These are phyloP conservation scores for Eucalyptus pauciflora DNA, from an alignment of 345 rosid species.

Conservation along the genomic window DNA sequence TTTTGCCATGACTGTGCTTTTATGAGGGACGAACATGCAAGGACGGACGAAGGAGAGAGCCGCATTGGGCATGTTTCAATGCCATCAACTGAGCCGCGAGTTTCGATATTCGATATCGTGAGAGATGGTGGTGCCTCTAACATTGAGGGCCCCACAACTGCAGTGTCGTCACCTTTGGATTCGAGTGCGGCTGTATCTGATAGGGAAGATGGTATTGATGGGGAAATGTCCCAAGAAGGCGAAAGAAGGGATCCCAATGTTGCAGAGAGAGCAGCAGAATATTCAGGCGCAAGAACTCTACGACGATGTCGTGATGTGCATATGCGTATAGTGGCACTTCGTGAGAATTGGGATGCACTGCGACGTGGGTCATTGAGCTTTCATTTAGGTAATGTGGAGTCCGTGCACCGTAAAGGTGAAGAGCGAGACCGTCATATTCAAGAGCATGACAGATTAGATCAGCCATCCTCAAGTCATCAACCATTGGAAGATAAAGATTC, in stretches of 20 bases:
- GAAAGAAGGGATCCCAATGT: background rate
- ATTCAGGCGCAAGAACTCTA: constrained; percentile 28
- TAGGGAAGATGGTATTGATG: background rate
- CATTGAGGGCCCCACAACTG: background rate
- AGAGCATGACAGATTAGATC: background rate
- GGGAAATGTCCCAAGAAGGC: background rate
- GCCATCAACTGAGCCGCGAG: background rate
- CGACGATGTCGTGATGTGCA: constrained; percentile 27
- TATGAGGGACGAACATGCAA: constrained; percentile 23
- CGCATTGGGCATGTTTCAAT: background rate
- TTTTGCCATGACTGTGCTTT: constrained; percentile 45
- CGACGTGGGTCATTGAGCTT: constrained; percentile 30
- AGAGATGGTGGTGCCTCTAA: background rate
- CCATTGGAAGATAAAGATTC: background rate
- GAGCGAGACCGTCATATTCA: background rate
- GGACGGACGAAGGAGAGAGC: constrained; percentile 1
- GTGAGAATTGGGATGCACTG: constrained; percentile 45
- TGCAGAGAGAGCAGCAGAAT: background rate
- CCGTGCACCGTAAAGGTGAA: background rate
- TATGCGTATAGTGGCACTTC: constrained; percentile 17
- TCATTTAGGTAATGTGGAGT: constrained; percentile 8
- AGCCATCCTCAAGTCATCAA: background rate
- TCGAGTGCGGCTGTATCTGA: background rate
- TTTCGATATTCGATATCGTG: constrained; percentile 23
- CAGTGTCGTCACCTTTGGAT: background rate